Evolutionary conservation across 805 yeast species (phyloP), one percentile per base, ranked within the genome.

Genomic region (Jamesozyma jinghongensis): DNA sequence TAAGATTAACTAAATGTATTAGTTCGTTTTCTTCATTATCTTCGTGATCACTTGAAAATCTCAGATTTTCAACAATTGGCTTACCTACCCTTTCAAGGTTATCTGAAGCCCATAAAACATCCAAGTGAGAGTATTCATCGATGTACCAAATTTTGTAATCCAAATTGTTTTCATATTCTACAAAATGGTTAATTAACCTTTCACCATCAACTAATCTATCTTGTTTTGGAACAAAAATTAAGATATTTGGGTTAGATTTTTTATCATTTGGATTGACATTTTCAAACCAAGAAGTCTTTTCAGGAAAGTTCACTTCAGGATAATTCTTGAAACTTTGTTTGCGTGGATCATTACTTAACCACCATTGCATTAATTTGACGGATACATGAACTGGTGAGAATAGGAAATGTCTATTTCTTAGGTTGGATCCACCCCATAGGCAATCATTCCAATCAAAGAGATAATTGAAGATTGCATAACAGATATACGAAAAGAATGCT

Each of bases 61-160:
- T 46, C 38, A 71, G 43, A 41, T 67, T 69, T 5, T 55, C 49
- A 4, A 67, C 41, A 28, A 74, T 48, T n/a, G 67, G 68, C 37
- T 58, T 60, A 0, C 92, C 95, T 13, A 90, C 73, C 34, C 67
- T 71, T 3, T 75, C 76, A 16, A 74, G 68, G 1, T 78, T 78
- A 54, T 85, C 87, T 50, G 74, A 77, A 0, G 97, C 90, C 98
- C 98, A 90, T n/a, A 88, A 66, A 1, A 87, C 94, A 61, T 90
- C 98, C 30, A 90, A 64, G 61, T 90, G 98, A 17, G 88, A 77
- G 58, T 90, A 90, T 3, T 69, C 71, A 0, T 74, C 72, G 4
- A 90, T 49, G 19, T 49, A 52, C 49, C 62, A 56, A 29, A 59
- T 55, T 19, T 58, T 57, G 47, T 50, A 65, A 18, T 48, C 36